Conservation (phyloP, 2,329 filamentous ascomycete genomes). For the Penicillium sp. region DNA sequence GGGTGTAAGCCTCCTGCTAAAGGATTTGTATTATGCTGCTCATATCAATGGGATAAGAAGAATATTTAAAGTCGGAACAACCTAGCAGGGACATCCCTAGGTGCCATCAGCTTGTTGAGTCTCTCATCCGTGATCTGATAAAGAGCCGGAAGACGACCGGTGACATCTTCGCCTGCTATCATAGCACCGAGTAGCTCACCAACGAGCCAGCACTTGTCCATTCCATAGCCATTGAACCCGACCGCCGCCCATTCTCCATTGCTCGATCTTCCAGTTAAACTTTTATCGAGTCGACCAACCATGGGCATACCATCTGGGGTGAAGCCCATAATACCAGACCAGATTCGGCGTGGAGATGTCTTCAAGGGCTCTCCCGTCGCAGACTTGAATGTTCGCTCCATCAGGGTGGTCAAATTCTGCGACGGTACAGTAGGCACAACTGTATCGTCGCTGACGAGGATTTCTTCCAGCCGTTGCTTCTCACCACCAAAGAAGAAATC, state of each 20-base stretch:
- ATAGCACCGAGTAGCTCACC: constrained; percentile 2
- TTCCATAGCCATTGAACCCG: constrained; percentile 4
- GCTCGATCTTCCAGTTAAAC: background rate
- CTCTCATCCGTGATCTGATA: constrained; percentile 6
- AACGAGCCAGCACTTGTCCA: constrained; percentile 8
- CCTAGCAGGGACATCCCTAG: constrained; percentile 2
- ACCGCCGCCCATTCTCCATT: constrained; percentile 5
- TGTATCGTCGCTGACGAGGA: constrained; percentile 5
- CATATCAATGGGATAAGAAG: no score
- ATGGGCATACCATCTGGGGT: constrained; percentile 4
- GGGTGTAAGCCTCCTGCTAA: background rate
- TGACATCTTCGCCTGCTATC: constrained; percentile 3
- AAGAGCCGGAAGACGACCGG: background rate
- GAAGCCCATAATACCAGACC: constrained; percentile 9
- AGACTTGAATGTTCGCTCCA: constrained; percentile 1
- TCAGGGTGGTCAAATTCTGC: background rate
- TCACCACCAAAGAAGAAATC: constrained; percentile 8
- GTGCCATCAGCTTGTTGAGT: background rate
- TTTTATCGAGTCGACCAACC: background rate
- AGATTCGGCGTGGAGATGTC: background rate
- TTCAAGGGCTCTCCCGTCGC: background rate
- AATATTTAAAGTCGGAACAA: background rate
- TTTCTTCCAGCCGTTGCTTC: constrained; percentile 4
- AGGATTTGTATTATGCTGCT: background rate
- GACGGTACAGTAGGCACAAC: background rate